Evolutionary conservation across 306 rosid species (phyloP).

Genomic region (Dryas drummondii): DNA sequence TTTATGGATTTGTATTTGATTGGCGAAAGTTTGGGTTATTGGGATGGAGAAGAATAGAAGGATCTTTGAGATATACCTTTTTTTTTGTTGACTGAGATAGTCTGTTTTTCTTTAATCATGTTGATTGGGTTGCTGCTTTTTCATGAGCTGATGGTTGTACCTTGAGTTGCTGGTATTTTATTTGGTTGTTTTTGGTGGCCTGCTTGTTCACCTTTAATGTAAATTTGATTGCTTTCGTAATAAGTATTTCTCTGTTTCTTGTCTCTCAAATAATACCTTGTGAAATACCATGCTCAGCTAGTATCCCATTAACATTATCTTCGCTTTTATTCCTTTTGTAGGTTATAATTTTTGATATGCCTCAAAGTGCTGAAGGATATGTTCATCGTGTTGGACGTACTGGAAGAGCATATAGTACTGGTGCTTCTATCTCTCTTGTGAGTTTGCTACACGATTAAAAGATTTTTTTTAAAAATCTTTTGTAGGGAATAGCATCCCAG

Average conservation of each 20-base stretch:
- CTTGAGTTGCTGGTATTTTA: neutral
- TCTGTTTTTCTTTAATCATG: neutral
- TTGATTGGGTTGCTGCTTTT: conserved; percentile 1
- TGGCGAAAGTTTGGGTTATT: too few relatives aligned
- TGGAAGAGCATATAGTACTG: conserved; percentile 88
- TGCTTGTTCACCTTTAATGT: neutral
- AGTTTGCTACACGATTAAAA: conserved; percentile 31
- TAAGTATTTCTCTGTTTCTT: neutral
- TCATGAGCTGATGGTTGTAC: neutral
- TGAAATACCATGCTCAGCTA: conserved; percentile 12
- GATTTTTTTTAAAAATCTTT: neutral
- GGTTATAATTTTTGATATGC: conserved; percentile 95
- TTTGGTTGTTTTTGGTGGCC: neutral
- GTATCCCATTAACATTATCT: conserved; percentile 11
- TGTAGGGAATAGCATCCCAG: neutral
- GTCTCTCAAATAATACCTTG: too few relatives aligned
- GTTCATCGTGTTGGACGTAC: conserved; percentile 96
- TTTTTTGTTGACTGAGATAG: too few relatives aligned
- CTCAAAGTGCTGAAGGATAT: conserved; percentile 70
- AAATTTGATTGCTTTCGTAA: neutral
- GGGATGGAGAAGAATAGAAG: neutral
- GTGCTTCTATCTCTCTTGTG: conserved; percentile 88
- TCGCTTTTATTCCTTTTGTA: conserved; percentile 30
- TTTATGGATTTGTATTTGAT: too few relatives aligned
- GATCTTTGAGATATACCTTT: too few relatives aligned